Percentiles rank a stretch among this genome's conserved stretches.
These are phyloP conservation scores for Diaporthe helianthi DNA, from an alignment of 2,329 filamentous ascomycete genomes.

Conservation along the genomic window DNA sequence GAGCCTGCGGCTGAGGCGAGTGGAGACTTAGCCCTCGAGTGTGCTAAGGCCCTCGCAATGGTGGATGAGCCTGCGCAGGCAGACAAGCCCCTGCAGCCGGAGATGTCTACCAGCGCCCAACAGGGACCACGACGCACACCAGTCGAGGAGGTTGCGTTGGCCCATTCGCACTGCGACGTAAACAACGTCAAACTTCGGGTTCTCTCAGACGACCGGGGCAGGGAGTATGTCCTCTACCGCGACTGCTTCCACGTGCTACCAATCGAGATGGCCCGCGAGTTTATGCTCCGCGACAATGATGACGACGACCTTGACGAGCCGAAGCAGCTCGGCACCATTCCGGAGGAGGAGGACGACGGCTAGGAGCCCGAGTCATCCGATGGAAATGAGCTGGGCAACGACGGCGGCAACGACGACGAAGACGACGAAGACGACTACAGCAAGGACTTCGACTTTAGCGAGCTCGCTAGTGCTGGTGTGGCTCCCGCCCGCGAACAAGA, in stretches of 20 bases:
- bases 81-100: not conserved
- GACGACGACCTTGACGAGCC: not conserved
- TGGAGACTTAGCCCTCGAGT: not conserved
- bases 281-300: not conserved
- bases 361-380: not conserved
- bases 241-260: slow-evolving; percentile 24
- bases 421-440: no score
- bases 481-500: not conserved
- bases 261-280: not conserved
- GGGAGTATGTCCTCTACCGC: slow-evolving; percentile 4
- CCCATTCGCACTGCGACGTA: not conserved
- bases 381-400: no score
- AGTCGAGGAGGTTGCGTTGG: slow-evolving; percentile 3
- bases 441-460: no score
- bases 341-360: slow-evolving; percentile 1
- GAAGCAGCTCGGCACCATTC: not conserved
- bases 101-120: not conserved
- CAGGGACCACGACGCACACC: not conserved
- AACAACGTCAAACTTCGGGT: not conserved
- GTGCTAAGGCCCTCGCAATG: not conserved
- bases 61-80: no score
- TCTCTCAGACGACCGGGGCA: not conserved
- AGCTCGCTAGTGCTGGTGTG: no score
- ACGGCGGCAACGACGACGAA: no score
- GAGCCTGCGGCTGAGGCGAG: no score